Conservation (phyloP, 306 rosid genomes). For the Inga oerstediana region DNA sequence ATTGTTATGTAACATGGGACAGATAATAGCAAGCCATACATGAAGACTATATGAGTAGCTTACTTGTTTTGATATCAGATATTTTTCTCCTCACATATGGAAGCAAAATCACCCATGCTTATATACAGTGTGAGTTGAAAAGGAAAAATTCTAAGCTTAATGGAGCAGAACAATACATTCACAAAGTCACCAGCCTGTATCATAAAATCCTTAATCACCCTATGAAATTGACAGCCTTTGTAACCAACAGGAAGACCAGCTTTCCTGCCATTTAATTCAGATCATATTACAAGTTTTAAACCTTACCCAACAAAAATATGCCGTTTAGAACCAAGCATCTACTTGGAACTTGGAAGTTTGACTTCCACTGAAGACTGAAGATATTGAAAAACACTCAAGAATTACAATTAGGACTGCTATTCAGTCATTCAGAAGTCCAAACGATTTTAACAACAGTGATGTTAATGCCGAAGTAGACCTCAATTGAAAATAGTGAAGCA, state of each 20-base stretch:
- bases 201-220: constrained; percentile 98
- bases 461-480: background rate
- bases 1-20: background rate
- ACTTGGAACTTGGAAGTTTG: background rate
- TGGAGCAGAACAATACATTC: constrained; percentile 50
- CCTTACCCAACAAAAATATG: background rate
- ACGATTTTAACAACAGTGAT: background rate
- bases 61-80: constrained; percentile 1
- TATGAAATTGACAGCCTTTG: constrained; percentile 94
- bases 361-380: background rate
- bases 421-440: background rate
- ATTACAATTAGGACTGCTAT: background rate
- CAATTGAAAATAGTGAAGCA: background rate
- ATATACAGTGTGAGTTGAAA: background rate
- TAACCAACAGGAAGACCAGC: constrained; percentile 94
- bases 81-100: background rate
- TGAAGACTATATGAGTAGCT: background rate
- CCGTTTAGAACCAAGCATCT: background rate
- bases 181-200: constrained; percentile 95
- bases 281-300: constrained; percentile 13
- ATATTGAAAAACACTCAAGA: background rate
- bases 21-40: constrained; percentile 15
- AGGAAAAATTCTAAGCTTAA: constrained; percentile 11
- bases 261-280: constrained; percentile 57
- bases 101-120: constrained; percentile 18